Evolutionary conservation across 257 asterid species (phyloP).

Genomic region (Coffea eugenioides): DNA sequence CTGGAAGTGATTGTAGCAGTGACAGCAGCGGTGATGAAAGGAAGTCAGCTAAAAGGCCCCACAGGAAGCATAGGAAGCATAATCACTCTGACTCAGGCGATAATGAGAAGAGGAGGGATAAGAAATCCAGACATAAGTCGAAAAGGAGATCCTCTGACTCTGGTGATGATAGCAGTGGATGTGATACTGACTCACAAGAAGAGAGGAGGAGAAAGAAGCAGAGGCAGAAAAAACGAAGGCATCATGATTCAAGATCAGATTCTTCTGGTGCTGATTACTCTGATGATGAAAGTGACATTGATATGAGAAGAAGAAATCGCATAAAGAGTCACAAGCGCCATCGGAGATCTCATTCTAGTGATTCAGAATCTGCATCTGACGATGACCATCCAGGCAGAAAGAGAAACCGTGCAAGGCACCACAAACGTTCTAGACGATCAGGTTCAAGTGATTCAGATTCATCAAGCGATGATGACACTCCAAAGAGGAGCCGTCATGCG

Average conservation of each 20-base stretch:
- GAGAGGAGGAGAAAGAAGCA: conserved; percentile 49
- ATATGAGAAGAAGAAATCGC: conserved; percentile 24
- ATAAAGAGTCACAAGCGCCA: conserved; percentile 38
- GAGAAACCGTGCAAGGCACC: conserved; percentile 41
- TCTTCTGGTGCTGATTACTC: conserved; percentile 44
- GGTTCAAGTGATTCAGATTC: conserved; percentile 35
- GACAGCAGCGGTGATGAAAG: conserved; percentile 41
- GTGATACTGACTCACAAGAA: conserved; percentile 47
- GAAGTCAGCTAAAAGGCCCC: conserved; percentile 48
- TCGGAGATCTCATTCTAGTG: conserved; percentile 30
- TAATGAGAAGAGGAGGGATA: conserved; percentile 55
- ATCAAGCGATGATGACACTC: conserved; percentile 44
- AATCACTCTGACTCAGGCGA: conserved; percentile 50
- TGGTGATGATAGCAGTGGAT: conserved; percentile 43
- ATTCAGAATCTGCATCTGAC: conserved; percentile 36
- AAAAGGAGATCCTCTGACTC: conserved; percentile 50
- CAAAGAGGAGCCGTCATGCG: conserved; percentile 27
- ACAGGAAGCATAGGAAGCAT: conserved; percentile 59
- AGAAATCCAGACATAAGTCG: conserved; percentile 50
- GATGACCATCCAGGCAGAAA: conserved; percentile 32
- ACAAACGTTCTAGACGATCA: conserved; percentile 35
- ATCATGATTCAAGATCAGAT: conserved; percentile 33
- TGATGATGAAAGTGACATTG: conserved; percentile 29
- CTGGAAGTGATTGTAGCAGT: conserved; percentile 45
- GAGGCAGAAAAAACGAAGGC: conserved; percentile 44